Conservation (phyloP, 2,329 filamentous ascomycete genomes). For the Hypoxylon sp. region DNA sequence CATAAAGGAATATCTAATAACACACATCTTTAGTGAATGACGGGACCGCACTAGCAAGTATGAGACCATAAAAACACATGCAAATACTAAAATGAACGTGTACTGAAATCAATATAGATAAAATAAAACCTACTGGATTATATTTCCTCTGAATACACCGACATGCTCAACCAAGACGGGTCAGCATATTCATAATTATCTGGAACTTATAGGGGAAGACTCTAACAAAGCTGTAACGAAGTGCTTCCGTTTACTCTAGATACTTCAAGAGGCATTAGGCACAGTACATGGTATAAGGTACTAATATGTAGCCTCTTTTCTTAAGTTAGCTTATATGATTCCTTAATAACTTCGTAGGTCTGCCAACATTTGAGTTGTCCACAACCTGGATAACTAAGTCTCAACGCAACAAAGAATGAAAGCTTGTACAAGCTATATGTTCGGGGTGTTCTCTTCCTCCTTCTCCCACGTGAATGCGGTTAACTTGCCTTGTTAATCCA, state of each 20-base stretch:
- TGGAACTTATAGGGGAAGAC: too few species aligned
- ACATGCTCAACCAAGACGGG: too few species aligned
- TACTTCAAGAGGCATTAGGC: not conserved
- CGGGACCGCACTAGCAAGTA: not conserved
- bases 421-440: not conserved
- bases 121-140: not conserved
- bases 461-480: not conserved
- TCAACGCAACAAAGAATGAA: not conserved
- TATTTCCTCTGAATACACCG: too few species aligned
- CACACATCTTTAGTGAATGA: not conserved
- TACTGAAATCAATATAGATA: not conserved
- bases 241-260: not conserved
- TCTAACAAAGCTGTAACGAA: not conserved
- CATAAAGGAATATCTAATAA: too few species aligned
- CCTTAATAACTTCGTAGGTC: not conserved
- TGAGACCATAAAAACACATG: not conserved
- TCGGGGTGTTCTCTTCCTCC: not conserved
- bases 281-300: not conserved
- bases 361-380: not conserved
- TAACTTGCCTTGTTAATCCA: too few species aligned
- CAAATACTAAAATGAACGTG: not conserved
- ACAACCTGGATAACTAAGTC: not conserved
- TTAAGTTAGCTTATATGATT: not conserved
- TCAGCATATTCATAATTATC: too few species aligned
- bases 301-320: not conserved